These are phyloP conservation scores for Carex arenaria DNA, from an alignment of 202 grass and related monocot species.

Conservation along the genomic window DNA sequence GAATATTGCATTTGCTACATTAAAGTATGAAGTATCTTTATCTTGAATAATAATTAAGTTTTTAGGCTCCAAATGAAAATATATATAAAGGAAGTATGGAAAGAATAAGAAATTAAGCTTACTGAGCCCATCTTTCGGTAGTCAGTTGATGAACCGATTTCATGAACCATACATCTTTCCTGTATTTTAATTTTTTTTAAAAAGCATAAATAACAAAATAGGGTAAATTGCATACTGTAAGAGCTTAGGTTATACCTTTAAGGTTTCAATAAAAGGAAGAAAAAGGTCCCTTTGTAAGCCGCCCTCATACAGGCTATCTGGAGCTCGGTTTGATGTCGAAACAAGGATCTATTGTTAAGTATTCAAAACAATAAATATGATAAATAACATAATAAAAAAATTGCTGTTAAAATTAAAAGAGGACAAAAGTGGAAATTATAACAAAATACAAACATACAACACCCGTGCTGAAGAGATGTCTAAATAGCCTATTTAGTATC, in stretches of 20 bases:
- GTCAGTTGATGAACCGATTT: slow-evolving; percentile 79
- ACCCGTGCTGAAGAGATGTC: slow-evolving; percentile 86
- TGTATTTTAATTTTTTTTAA: slow-evolving; percentile 30
- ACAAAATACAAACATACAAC: slow-evolving; percentile 49
- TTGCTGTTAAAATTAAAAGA: slow-evolving; percentile 1
- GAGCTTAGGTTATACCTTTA: slow-evolving; percentile 59
- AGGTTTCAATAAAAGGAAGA: slow-evolving; percentile 80
- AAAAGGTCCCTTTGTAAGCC: slow-evolving; percentile 90
- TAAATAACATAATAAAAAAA: slow-evolving; percentile 16
- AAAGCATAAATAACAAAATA: slow-evolving; percentile 20
- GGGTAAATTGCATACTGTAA: neutral
- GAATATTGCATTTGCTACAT: neutral
- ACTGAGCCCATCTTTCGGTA: slow-evolving; percentile 87
- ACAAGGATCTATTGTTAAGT: slow-evolving; percentile 61
- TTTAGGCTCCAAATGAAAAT: neutral
- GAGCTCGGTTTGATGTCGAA: slow-evolving; percentile 89
- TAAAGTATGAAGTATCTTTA: neutral
- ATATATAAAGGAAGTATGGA: neutral
- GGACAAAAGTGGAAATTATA: slow-evolving; percentile 13
- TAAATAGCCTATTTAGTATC: slow-evolving; percentile 85
- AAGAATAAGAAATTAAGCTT: slow-evolving; percentile 37
- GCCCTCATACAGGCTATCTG: slow-evolving; percentile 93
- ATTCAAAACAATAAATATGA: slow-evolving; percentile 18
- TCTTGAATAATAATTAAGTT: neutral
- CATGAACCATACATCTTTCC: slow-evolving; percentile 71